A percentile compares a stretch with the other conserved stretches of the same genome.
phyloP scores from a whole-genome alignment of 257 asterid genomes.

The Haberlea rhodopensis region DNA sequence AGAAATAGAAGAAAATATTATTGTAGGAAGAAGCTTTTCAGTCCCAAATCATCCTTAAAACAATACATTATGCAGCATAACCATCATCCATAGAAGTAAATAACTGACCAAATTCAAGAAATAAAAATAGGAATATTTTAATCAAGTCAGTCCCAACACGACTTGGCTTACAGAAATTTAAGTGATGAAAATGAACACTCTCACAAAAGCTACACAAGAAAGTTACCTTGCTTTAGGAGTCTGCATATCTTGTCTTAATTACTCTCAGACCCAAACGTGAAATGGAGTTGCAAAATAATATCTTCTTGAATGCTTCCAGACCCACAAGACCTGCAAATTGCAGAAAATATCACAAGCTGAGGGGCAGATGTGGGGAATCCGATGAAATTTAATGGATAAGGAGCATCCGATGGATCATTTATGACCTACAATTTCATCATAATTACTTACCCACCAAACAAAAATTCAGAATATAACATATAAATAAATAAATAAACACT shows the following conservation, averaged over 20 bases:
- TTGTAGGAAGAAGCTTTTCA: not conserved
- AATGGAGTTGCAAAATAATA: conserved; percentile 20
- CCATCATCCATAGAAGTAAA: not conserved
- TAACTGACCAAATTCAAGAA: conserved; percentile 1
- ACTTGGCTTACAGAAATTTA: not conserved
- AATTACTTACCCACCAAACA: conserved; percentile 25
- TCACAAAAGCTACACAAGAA: conserved; percentile 3
- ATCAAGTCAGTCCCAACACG: not conserved
- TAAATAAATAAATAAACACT: conserved; percentile 11
- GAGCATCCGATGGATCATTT: conserved; percentile 25
- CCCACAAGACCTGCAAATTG: conserved; percentile 58
- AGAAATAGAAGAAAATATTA: not conserved
- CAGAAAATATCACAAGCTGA: conserved; percentile 42
- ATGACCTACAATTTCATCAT: conserved; percentile 22
- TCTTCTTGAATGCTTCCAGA: conserved; percentile 43
- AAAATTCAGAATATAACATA: conserved; percentile 25
- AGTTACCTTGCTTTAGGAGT: conserved; percentile 79
- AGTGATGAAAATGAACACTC: conserved; percentile 15
- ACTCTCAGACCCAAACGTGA: conserved; percentile 33
- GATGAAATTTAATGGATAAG: conserved; percentile 50
- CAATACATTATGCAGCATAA: not conserved
- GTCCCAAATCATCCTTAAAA: not conserved
- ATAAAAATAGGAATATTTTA: not conserved
- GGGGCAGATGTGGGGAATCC: conserved; percentile 44
- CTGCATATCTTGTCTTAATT: conserved; percentile 59